Percentiles rank a stretch among this genome's conserved stretches.
These are phyloP conservation scores for Polyporus arcularius DNA, from an alignment of 768 basidiomycete species.

Conservation along the genomic window DNA sequence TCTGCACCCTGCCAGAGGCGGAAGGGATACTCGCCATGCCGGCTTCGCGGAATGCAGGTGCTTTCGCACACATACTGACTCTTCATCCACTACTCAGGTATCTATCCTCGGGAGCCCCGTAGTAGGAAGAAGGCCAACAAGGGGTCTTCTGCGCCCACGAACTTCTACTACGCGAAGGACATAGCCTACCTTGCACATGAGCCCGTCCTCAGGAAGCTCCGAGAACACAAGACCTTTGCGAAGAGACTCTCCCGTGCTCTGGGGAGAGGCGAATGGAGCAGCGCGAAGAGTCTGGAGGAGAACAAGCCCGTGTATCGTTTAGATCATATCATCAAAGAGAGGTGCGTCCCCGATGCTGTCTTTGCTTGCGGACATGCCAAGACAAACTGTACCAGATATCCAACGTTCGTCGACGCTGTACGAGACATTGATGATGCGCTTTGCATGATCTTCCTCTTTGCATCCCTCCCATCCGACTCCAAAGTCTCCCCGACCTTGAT, in stretches of 20 bases:
- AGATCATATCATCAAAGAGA: constrained; percentile 97
- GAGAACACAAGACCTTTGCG: constrained; percentile 98
- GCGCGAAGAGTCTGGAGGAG: constrained; percentile 91
- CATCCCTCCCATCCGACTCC: constrained; percentile 84
- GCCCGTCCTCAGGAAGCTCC: constrained; percentile 87
- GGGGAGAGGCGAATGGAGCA: constrained; percentile 93
- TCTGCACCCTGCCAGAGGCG: too few species aligned
- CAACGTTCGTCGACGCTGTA: constrained; percentile 93
- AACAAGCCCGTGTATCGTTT: constrained; percentile 88
- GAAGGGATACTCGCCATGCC: too few species aligned
- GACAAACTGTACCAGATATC: constrained; percentile 61
- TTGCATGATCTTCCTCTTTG: constrained; percentile 92
- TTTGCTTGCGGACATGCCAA: not conserved
- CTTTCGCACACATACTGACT: not conserved
- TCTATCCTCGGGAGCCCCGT: constrained; percentile 95
- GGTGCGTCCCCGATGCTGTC: constrained; percentile 50
- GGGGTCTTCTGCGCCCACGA: constrained; percentile 94
- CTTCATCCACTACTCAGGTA: constrained; percentile 54
- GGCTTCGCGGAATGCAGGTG: not conserved
- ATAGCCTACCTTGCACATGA: constrained; percentile 97
- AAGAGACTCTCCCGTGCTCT: constrained; percentile 94
- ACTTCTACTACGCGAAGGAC: constrained; percentile 98
- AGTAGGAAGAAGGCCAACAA: constrained; percentile 94
- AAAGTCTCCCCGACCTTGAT: constrained; percentile 81
- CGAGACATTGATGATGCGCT: constrained; percentile 97